Conservation (phyloP, 108 stramenopile species). For the Cyclotella atomus region DNA sequence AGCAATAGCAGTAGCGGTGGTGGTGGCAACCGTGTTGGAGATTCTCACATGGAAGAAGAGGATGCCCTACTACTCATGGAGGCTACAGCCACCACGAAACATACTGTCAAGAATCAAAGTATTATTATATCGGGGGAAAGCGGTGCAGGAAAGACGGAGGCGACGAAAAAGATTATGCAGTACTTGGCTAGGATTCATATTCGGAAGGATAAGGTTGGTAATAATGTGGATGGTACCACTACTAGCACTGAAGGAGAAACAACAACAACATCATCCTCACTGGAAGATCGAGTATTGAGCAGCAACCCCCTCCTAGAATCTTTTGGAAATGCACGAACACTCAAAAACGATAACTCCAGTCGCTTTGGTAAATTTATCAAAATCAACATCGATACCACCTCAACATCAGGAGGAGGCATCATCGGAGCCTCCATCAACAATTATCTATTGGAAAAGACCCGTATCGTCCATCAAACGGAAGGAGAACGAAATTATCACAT, state of each 20-base stretch:
- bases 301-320: constrained; percentile 93
- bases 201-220: constrained; percentile 10
- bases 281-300: constrained; percentile 87
- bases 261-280: too few species aligned
- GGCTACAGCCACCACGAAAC: too few species aligned
- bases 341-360: constrained; percentile 92
- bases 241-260: background rate
- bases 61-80: too few species aligned
- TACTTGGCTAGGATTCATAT: constrained; percentile 89
- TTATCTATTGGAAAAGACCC: constrained; percentile 94
- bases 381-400: constrained; percentile 75
- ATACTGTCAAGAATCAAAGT: constrained; percentile 87
- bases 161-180: constrained; percentile 96
- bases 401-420: constrained; percentile 56
- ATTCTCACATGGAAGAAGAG: too few species aligned
- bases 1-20: too few species aligned
- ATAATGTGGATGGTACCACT: background rate
- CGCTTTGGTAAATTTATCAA: constrained; percentile 96
- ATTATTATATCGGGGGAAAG: constrained; percentile 91
- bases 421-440: constrained; percentile 85
- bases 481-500: constrained; percentile 99
- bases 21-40: too few species aligned
- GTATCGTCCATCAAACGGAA: constrained; percentile 87
- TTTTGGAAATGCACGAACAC: constrained; percentile 90
- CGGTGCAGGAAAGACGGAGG: constrained; percentile 95